Base-by-base conservation (phyloP, 768 basidiomycete genomes). In the Psilocybe azurescens region DNA sequence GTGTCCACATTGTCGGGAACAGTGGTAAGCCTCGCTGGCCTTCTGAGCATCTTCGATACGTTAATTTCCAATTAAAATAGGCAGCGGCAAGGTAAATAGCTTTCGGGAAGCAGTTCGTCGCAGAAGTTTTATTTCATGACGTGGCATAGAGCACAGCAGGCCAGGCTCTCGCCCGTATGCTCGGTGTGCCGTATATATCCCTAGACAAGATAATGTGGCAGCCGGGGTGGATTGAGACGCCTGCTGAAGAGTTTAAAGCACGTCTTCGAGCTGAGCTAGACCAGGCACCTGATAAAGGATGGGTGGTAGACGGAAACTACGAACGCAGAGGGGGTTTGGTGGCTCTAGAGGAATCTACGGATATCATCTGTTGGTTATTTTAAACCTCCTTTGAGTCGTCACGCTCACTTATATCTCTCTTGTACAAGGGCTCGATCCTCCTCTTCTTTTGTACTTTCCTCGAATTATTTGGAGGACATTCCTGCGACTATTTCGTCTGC, bases 391-490 rank as follows among this genome's bases (percentile, higher is more conserved):
- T 53, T 49, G 24, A 24, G 24, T 24, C 24, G 24, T 24, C 24
- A 24, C 24, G 24, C 24, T 24, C 32, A 14, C 20, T 39, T 10
- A 46, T n/a, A 13, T 20, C 39, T 55, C 51, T 13, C 59, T 32
- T 41, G 29, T 18, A 48, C 9, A 57, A 90, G 89, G 89, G 89
- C 75, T 90, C 20, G 88, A 90, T 65, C 88, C 88, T 7, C 89
- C 89, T 11, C 73, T 90, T 36, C 16, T 75, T 8, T 71, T 84
- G 9, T 90, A 90, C 74, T 78, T 90, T 57, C 86, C 89, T 20
- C 85, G 89, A 14, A 65, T 89, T 28, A 67, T 83, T 61, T 64
- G 76, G 57, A 79, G 89, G 51, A 89, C 88, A 0, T 67, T 87
- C n/a, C 68, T 76, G 60, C 80, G 86, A 20, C 60, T 86, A 10